A percentile compares a stretch with the other conserved stretches of the same genome.
Conservation (phyloP, 495 filamentous ascomycete genomes). For the Clavariopsis aquatica region DNA sequence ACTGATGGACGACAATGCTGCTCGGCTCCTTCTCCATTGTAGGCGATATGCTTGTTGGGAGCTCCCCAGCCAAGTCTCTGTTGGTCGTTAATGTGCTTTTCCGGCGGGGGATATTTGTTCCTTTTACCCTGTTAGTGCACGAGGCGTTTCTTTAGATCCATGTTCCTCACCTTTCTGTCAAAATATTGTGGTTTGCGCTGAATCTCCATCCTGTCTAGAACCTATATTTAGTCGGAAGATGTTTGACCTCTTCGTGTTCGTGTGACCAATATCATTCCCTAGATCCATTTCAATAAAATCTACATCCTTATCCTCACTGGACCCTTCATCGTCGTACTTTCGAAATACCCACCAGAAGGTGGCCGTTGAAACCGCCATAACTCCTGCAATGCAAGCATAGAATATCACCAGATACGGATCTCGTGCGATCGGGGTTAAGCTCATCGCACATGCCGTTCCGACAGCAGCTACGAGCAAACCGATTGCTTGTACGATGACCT, state of each 20-base stretch:
- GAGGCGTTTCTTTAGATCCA: too few relatives aligned
- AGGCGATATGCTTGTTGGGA: too few relatives aligned
- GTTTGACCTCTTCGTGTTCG: neutral
- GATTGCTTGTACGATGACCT: conserved; percentile 27
- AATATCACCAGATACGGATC: conserved; percentile 26
- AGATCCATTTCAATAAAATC: neutral
- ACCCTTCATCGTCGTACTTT: neutral
- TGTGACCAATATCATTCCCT: neutral
- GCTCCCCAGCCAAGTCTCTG: too few relatives aligned
- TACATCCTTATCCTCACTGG: neutral
- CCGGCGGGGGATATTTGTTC: too few relatives aligned
- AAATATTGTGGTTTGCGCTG: too few relatives aligned
- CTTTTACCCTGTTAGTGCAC: too few relatives aligned
- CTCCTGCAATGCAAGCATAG: conserved; percentile 15
- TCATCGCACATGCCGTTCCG: conserved; percentile 16
- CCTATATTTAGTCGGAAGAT: too few relatives aligned
- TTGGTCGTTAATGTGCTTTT: too few relatives aligned
- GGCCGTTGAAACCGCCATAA: conserved; percentile 6
- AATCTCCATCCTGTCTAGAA: too few relatives aligned
- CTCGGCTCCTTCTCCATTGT: too few relatives aligned
- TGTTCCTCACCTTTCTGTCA: too few relatives aligned
- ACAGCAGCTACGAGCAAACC: conserved; percentile 14
- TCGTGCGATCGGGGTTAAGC: conserved; percentile 5
- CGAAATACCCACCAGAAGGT: conserved; percentile 17
- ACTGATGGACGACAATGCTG: too few relatives aligned